Percentiles rank a stretch among this genome's conserved stretches.
Evolutionary conservation across 2,329 filamentous ascomycete species (phyloP).

Genomic region (Aspergillus brasiliensis): DNA sequence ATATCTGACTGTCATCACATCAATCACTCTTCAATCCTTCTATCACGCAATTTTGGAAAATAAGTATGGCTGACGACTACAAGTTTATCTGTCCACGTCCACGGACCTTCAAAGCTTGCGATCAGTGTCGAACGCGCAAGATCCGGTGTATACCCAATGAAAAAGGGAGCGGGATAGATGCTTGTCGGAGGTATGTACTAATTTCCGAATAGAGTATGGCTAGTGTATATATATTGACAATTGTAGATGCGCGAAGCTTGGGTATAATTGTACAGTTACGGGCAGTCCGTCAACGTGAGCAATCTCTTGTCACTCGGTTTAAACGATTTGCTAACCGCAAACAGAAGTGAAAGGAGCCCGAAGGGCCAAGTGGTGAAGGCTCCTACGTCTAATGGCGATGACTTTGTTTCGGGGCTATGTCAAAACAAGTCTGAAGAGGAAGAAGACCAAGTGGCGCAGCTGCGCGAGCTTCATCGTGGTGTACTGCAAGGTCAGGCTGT

Average conservation of each 20-base stretch:
- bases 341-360: neutral
- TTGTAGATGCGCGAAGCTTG: neutral
- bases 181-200: neutral
- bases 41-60: neutral
- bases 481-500: neutral
- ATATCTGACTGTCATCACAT: neutral
- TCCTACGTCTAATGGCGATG: neutral
- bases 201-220: neutral
- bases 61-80: neutral
- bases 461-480: neutral
- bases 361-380: neutral
- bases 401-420: neutral
- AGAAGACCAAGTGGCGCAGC: neutral
- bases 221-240: neutral
- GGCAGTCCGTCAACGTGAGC: neutral
- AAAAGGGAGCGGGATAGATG: neutral
- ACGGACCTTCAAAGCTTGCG: neutral
- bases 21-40: neutral
- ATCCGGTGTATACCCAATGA: neutral
- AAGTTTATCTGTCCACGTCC: neutral
- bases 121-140: neutral
- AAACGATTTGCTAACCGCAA: neutral
- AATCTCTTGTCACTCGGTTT: fast-evolving
- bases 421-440: neutral
- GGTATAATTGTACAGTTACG: neutral